A percentile compares a stretch with the other conserved stretches of the same genome.
Evolutionary conservation across 1,284 basidiomycete genomes (phyloP).

Genomic region (Neotropicomus parvogracilis): DNA sequence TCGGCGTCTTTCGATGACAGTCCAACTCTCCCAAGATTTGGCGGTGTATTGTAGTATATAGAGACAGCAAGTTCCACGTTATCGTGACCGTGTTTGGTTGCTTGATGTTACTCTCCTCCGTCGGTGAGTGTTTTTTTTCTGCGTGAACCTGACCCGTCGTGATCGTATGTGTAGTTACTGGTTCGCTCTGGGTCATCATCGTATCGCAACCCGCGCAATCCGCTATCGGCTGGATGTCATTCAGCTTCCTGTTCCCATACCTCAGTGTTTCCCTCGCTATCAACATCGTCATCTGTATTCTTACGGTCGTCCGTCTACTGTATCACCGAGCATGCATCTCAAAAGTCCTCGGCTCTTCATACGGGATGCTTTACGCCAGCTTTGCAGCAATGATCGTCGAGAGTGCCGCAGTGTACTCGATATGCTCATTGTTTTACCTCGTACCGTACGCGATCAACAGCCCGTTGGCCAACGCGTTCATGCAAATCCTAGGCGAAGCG

Average conservation of each 20-base stretch:
- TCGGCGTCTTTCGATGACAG: neutral
- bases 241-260: constrained; percentile 31
- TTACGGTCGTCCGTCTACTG: constrained; percentile 30
- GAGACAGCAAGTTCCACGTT: constrained; percentile 26
- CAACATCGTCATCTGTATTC: constrained; percentile 29
- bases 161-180: constrained; percentile 22
- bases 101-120: constrained; percentile 24
- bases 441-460: constrained; percentile 23
- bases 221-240: constrained; percentile 29
- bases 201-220: constrained; percentile 24
- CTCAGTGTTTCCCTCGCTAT: constrained; percentile 33
- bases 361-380: constrained; percentile 28
- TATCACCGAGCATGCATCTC: constrained; percentile 31
- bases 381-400: constrained; percentile 32
- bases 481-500: constrained; percentile 31
- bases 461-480: constrained; percentile 28
- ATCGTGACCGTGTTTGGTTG: constrained; percentile 19
- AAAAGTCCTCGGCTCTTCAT: constrained; percentile 26
- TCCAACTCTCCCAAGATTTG: constrained; percentile 29
- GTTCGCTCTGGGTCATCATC: constrained; percentile 27
- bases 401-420: constrained; percentile 30
- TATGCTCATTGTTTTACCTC: constrained; percentile 31
- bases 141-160: neutral
- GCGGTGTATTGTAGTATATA: constrained; percentile 35
- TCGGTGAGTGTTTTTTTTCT: constrained; percentile 18